Conservation (phyloP, 352 stramenopile genomes). For the Pythium scleroteichum region DNA sequence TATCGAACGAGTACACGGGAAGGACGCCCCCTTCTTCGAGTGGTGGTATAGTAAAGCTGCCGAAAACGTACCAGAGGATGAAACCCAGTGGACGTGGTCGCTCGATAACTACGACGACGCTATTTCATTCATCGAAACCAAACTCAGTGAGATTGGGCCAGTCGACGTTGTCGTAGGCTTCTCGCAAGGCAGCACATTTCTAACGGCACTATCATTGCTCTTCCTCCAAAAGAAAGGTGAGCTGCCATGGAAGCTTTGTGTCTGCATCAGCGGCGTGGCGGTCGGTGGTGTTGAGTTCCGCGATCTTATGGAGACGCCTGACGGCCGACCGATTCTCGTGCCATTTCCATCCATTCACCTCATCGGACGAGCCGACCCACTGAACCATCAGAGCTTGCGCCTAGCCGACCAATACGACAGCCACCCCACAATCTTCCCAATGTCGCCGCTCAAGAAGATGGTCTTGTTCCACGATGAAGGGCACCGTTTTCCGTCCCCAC, state of each 20-base stretch:
- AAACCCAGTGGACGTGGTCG: constrained; percentile 32
- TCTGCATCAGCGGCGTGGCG: constrained; percentile 44
- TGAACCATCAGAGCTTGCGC: constrained; percentile 27
- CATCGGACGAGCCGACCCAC: constrained; percentile 36
- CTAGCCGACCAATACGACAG: constrained; percentile 15
- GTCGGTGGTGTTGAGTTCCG: constrained; percentile 36
- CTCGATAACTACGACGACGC: constrained; percentile 40
- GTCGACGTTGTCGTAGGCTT: constrained; percentile 61
- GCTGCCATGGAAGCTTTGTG: constrained; percentile 38
- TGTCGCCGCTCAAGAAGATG: constrained; percentile 32
- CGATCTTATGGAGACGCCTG: constrained; percentile 38
- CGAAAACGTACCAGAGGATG: constrained; percentile 19
- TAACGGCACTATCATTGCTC: constrained; percentile 38
- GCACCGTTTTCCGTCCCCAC: constrained; percentile 35
- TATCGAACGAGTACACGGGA: constrained; percentile 21
- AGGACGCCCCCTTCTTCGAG: constrained; percentile 47
- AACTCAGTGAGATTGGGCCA: constrained; percentile 38
- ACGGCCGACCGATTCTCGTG: constrained; percentile 21
- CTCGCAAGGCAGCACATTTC: constrained; percentile 55
- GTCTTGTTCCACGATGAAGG: constrained; percentile 40
- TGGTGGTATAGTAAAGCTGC: constrained; percentile 38
- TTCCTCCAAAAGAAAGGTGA: constrained; percentile 30
- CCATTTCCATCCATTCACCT: constrained; percentile 47
- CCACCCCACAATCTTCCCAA: constrained; percentile 9
- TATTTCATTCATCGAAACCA: constrained; percentile 42